Conservation (phyloP, 306 rosid genomes). For the Castanea sativa region DNA sequence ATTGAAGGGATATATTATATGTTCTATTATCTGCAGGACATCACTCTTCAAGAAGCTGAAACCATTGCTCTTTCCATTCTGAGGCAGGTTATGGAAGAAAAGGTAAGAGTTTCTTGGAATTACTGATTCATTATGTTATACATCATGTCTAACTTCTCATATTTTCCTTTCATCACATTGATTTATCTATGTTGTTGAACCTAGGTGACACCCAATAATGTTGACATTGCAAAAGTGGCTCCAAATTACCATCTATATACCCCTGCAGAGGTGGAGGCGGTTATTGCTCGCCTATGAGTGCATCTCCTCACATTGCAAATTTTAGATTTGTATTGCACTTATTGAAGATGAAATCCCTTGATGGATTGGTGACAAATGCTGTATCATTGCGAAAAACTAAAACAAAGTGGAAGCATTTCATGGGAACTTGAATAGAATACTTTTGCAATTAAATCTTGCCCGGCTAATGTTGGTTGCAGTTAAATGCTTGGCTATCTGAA, state of each 20-base stretch:
- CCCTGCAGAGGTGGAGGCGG: conserved; percentile 91
- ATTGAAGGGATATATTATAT: background rate
- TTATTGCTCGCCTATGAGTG: conserved; percentile 75
- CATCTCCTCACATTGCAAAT: background rate
- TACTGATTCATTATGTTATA: background rate
- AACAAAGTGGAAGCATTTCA: background rate
- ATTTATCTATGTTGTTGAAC: conserved; percentile 1
- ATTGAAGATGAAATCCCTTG: background rate
- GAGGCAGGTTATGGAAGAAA: conserved; percentile 99
- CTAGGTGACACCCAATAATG: conserved; percentile 94
- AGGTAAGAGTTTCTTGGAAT: conserved; percentile 44
- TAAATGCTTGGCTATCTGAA: background rate
- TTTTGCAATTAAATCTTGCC: background rate
- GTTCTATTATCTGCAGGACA: conserved; percentile 52
- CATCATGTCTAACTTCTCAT: background rate
- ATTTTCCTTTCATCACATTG: background rate
- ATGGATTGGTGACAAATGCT: background rate
- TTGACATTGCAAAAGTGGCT: conserved; percentile 92
- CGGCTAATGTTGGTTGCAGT: background rate
- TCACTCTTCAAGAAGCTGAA: conserved; percentile 94
- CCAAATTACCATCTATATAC: conserved; percentile 83
- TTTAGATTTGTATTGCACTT: background rate
- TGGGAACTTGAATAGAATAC: background rate
- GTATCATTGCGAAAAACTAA: background rate
- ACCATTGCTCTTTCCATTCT: conserved; percentile 92